Evolutionary conservation across 208 protist species (phyloP).

Genomic region (Acanthamoeba lenticulata): DNA sequence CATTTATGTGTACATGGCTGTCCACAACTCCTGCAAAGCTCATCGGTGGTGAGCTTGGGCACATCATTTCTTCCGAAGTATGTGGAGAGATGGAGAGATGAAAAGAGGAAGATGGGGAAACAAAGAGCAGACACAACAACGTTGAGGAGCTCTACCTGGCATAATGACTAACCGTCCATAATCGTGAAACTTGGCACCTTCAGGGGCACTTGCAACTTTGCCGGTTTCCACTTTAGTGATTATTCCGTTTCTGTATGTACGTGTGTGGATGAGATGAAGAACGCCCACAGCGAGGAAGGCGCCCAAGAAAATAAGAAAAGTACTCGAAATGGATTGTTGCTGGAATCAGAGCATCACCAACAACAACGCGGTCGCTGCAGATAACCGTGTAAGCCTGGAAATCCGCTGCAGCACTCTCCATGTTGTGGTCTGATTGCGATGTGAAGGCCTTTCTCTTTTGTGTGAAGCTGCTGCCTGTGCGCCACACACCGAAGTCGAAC

Average conservation of each 20-base stretch:
- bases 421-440: not conserved
- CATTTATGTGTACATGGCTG: slow-evolving; percentile 82
- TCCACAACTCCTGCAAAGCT: slow-evolving; percentile 74
- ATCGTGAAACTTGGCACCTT: slow-evolving; percentile 19
- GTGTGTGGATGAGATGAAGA: not conserved
- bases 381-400: not conserved
- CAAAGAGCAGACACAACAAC: no score
- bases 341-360: not conserved
- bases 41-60: not conserved
- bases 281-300: not conserved
- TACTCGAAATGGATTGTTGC: slow-evolving; percentile 33
- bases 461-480: no score
- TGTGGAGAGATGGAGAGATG: not conserved
- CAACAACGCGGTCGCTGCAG: slow-evolving; percentile 17
- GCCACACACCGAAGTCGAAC: no score
- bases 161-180: slow-evolving; percentile 22
- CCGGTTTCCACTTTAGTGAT: slow-evolving; percentile 34
- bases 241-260: not conserved
- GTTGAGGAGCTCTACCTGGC: not conserved
- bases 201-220: not conserved
- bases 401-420: not conserved
- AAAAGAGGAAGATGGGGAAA: no score
- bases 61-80: not conserved
- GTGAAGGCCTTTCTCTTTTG: not conserved
- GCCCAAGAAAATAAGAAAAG: not conserved